Evolutionary conservation across 345 rosid genomes (phyloP), one percentile per base, ranked within the genome.

Genomic region (Lepidium aucheri): DNA sequence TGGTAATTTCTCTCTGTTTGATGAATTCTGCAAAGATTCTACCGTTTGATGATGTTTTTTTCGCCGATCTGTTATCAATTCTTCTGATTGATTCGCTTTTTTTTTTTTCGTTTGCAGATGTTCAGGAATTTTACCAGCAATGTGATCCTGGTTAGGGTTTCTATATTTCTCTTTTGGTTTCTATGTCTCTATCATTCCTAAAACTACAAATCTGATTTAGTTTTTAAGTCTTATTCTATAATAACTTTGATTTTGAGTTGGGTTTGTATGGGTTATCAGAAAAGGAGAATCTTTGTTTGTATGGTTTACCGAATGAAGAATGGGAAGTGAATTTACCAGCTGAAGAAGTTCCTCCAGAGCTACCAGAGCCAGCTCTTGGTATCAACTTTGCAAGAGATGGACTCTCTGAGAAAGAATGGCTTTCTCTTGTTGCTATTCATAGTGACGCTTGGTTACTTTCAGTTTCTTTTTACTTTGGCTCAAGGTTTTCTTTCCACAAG

Each of bases 341-440:
- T 70, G 92, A 86, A 76, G 93, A 89, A 77, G 91, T 89, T 54
- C 96, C 96, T 28, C 91, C 96, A 0, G 96, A 89, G 85, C 78
- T 89, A 16, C 96, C 96, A 7, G 94, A 89, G 76, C 96, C 96
- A 70, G 91, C 91, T 42, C 75, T 89, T 15, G 96, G 96, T 22
- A 89, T 89, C 66, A 89, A 89, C 78, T 85, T 89, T 69, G 89
- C 94, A 7, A 81, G 94, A 76, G 94, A 89, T 62, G 96, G 91
- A 16, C 86, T 89, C 83, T 82, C 81, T 58, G 89, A 81, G 57
- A 87, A 82, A 62, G 96, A 86, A 55, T 89, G 96, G 96, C 72
- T 89, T 55, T 80, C 91, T 46, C 78, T 89, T 73, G 89, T 89
- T 49, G 83, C 96, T 65, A 89, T 89, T 66, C 96, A 89, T 16